These are phyloP conservation scores for Tuber indicum DNA, from an alignment of 495 filamentous ascomycete genomes.

Conservation along the genomic window DNA sequence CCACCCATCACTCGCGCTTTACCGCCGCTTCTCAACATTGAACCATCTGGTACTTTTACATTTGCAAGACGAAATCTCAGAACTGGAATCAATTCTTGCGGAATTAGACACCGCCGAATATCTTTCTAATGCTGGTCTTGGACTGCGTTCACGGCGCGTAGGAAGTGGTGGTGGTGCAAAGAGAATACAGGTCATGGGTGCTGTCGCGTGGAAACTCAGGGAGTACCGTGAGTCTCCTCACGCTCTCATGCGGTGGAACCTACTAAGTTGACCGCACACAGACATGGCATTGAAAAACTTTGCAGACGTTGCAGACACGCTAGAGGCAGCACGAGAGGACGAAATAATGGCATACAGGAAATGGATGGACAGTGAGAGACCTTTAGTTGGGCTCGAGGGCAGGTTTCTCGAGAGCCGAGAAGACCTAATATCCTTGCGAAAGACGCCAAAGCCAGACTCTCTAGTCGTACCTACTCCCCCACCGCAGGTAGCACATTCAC, in stretches of 20 bases:
- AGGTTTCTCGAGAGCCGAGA: slow-evolving; percentile 9
- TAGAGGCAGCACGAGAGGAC: slow-evolving; percentile 19
- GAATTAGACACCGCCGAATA: slow-evolving; percentile 50
- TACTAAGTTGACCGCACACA: slow-evolving; percentile 9
- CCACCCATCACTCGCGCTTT: slow-evolving; percentile 49
- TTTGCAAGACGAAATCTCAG: slow-evolving; percentile 77
- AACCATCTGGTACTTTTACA: slow-evolving; percentile 81
- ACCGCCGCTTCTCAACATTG: slow-evolving; percentile 74
- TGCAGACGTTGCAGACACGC: slow-evolving; percentile 16
- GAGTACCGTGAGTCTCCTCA: slow-evolving; percentile 68
- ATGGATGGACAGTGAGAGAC: slow-evolving; percentile 22
- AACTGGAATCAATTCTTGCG: slow-evolving; percentile 66
- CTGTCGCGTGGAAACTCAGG: slow-evolving; percentile 65
- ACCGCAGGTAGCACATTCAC: neutral
- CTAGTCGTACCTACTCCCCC: neutral
- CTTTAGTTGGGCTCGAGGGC: slow-evolving; percentile 24
- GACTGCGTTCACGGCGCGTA: slow-evolving; percentile 58
- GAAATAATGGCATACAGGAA: slow-evolving; percentile 25
- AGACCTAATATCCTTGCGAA: neutral
- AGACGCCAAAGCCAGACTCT: neutral
- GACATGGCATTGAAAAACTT: slow-evolving; percentile 33
- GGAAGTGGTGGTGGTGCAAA: slow-evolving; percentile 68
- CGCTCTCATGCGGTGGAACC: neutral
- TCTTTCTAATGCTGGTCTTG: slow-evolving; percentile 56
- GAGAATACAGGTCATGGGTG: slow-evolving; percentile 55